Base-by-base conservation (phyloP, 768 basidiomycete species). In the Podaxis carcinomalis region DNA sequence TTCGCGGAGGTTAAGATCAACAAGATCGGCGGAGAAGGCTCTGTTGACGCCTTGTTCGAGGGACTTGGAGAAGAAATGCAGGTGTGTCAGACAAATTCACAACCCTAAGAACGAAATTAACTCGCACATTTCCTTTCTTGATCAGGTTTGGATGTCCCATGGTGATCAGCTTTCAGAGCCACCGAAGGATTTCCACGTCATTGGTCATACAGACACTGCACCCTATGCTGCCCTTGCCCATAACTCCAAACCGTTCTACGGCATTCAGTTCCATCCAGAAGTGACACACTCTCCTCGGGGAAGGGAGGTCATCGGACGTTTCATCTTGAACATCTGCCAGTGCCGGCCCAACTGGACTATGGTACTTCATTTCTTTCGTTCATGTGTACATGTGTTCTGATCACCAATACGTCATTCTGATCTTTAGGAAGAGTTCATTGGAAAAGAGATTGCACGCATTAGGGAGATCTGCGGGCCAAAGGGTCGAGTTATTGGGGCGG, bases 61-160 rank as follows among this genome's bases (percentile, higher is more conserved):
- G 89, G 88, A 2, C 77, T 99, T 3, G 92, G 91, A n/a, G 85
- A 89, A 21, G 89, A 93, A 67, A 86, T 97, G 81, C 90, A 93
- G 82, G 95, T 93, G 66, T 46, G 78, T 65, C 55, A 28, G 28
- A 13, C 55, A 32, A 28, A 13, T 56, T 47, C 21, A 42, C 21
- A 10, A 46, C 40, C 42, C 40, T 62, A 11, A 14, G 21, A 25
- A 40, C 52, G 49, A 40, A n/a, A 40, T 25, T 57, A 58, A 57
- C 28, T 57, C 51, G 11, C 19, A 19, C 6, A n/a, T 16, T 44
- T 44, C 25, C 36, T 56, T 32, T 62, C 14, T 42, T 39, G 57
- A 3, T 63, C 51, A 98, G 96, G 96, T 98, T 53, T 98, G 97
- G 97, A 98, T 98, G 97, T 98, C 96, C 16, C 97, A 99, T 71